Base-by-base conservation (phyloP, 345 rosid genomes). In the Arabis alpina region DNA sequence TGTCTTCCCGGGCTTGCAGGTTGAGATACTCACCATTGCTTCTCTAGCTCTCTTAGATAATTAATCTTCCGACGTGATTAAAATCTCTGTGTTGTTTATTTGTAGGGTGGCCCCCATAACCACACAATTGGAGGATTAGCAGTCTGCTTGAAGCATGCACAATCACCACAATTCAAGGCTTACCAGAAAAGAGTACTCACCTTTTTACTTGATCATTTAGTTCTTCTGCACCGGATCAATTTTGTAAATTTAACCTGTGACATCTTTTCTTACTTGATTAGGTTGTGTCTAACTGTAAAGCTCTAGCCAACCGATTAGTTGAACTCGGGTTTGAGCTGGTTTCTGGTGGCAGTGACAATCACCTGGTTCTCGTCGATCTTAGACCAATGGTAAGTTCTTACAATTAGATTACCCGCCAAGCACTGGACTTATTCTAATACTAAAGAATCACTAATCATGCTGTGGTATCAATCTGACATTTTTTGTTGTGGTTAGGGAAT, bases 71-170 rank as follows among this genome's bases (percentile, higher is more conserved):
- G 14, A 34, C 1, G 11, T 53, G 30, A 53, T 53, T 60, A 19
- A 53, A 28, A 14, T 8, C 0, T 55, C 3, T 30, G 52, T 30
- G 24, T 40, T 61, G 8, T 73, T 6, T 52, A 52, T 59, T 16
- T 80, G 48, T 80, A 91, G 98, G 98, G 98, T 76, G 97, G 97
- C 58, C 97, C 96, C 61, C 97, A 90, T 86, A 93, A 91, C 80
- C 98, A 93, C 85, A 88, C 97, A 45, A 88, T 91, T 44, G 94
- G 97, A 41, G 96, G 91, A 36, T 83, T 93, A 62, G 91, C 97
- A 13, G 98, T 93, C 68, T 87, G 94, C 79, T 80, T 93, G 82
- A 91, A 93, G 80, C 90, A 86, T 73, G 94, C 89, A 24, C 88
- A 87, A 69, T 85, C 88, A 3, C 80, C 85, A 0, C 87, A 84